Base-by-base conservation (phyloP, 768 basidiomycete genomes). In the Mycena capillaripes region DNA sequence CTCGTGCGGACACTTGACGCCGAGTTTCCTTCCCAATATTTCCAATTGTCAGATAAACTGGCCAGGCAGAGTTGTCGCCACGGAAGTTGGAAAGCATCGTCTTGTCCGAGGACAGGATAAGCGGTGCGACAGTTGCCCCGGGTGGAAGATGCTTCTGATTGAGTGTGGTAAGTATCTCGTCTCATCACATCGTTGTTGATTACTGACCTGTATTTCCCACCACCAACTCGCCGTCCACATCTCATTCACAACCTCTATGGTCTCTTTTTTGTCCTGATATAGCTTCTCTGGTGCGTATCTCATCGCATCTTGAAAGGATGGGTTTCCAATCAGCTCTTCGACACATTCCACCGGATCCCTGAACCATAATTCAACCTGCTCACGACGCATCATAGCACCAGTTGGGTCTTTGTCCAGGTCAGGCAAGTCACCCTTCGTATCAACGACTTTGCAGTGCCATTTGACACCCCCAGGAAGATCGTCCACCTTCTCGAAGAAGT, bases 61-160 rank as follows among this genome's bases (percentile, higher is more conserved):
- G 81, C 78, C 81, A 83, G 25, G 80, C 79, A 34, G 67, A 60
- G 67, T 84, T 81, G 68, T 84, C 78, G 1, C 82, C 78, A 3
- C 74, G 59, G 63, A 83, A 80, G 5, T 68, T 63, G 0, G 80
- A 78, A 0, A 85, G 78, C 30, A 73, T 44, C 0, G 80, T 85
- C 58, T 84, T 82, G 70, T 84, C 83, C 0, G 82, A 81, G 0
- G 81, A 67, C 2, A 84, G 44, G 21, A 85, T 83, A 4, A 84
- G 48, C 0, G 81, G 81, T 1, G 75, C 77, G 9, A 81, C 27
- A 11, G 78, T 72, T 0, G 78, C 75, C 10, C 59, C 36, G 27
- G 62, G 19, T 66, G 72, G 40, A 59, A 53, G 62, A 30, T 36
- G 56, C 70, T 44, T 59, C 76, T 70, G 80, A 79, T 12, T 77